phyloP scores from a whole-genome alignment of 73 alveolate species.

The Breviolum minutum region DNA sequence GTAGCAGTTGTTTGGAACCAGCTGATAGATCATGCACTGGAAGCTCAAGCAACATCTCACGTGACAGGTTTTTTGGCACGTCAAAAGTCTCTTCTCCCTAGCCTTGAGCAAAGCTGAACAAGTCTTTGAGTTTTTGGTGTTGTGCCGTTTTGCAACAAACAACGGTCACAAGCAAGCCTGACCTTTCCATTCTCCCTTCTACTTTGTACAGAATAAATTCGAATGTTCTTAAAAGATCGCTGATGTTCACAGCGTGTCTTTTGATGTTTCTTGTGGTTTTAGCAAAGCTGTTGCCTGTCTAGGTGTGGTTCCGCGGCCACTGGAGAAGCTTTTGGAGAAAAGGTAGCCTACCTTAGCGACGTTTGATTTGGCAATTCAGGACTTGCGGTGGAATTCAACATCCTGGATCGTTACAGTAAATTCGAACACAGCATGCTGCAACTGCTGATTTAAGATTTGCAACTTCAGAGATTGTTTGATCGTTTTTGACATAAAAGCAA shows the following conservation, averaged over 20 bases:
- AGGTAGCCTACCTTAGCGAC: conserved; percentile 66
- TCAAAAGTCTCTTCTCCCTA: not conserved
- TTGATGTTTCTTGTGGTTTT: too few species aligned
- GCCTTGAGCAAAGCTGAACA: not conserved
- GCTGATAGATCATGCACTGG: conserved; percentile 89
- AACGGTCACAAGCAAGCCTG: not conserved
- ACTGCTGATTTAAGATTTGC: too few species aligned
- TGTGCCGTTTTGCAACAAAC: not conserved
- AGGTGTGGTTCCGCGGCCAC: conserved; percentile 43
- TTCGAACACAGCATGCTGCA: not conserved
- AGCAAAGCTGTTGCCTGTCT: not conserved
- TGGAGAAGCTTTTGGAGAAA: conserved; percentile 60
- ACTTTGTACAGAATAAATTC: too few species aligned
- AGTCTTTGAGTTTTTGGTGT: too few species aligned
- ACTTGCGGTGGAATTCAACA: not conserved
- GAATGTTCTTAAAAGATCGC: too few species aligned
- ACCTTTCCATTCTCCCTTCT: too few species aligned
- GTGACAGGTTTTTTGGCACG: not conserved
- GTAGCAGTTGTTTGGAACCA: conserved; percentile 46
- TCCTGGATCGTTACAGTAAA: too few species aligned
- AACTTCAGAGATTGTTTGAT: not conserved
- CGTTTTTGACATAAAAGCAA: not conserved
- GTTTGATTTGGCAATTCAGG: not conserved
- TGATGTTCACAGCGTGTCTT: too few species aligned
- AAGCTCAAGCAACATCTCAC: conserved; percentile 66